These are phyloP conservation scores for Penstemon eatonii DNA, from an alignment of 257 asterid genomes.

Conservation along the genomic window DNA sequence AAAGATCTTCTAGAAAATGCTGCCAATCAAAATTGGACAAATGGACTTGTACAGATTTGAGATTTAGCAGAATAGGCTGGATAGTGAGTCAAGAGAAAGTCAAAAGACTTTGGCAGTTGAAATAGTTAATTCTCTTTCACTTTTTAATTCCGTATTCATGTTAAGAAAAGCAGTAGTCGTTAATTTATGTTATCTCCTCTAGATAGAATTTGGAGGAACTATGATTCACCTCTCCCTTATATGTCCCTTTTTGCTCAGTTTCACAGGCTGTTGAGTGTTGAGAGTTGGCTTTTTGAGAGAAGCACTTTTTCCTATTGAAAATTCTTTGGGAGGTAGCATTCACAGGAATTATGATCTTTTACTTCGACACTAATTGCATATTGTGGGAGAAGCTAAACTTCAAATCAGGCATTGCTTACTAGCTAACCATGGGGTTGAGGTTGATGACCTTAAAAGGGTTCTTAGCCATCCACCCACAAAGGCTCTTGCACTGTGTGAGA, in stretches of 20 bases:
- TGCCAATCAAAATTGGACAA: no score
- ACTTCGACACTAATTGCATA: slow-evolving; percentile 89
- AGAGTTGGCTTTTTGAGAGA: slow-evolving; percentile 94
- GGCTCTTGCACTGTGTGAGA: slow-evolving; percentile 99
- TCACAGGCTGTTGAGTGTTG: slow-evolving; percentile 92
- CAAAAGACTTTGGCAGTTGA: no score
- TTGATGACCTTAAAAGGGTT: slow-evolving; percentile 80
- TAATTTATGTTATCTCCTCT: no score
- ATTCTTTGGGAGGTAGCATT: slow-evolving; percentile 96
- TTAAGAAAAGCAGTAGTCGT: no score
- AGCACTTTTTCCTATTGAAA: slow-evolving; percentile 97
- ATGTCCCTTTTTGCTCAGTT: slow-evolving; percentile 3
- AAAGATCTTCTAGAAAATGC: no score
- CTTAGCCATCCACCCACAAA: slow-evolving; percentile 94
- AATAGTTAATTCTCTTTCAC: no score
- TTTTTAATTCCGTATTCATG: no score
- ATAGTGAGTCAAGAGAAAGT: no score
- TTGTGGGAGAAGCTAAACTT: no score
- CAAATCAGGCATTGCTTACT: slow-evolving; percentile 42
- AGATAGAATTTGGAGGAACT: slow-evolving; percentile 8
- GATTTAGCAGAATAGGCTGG: no score
- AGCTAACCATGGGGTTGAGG: slow-evolving; percentile 73
- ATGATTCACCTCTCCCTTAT: slow-evolving; percentile 22
- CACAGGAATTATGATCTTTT: slow-evolving; percentile 97
- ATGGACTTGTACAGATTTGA: no score